Base-by-base conservation (phyloP, 805 yeast species). In the Komagataella kurtzmanii region DNA sequence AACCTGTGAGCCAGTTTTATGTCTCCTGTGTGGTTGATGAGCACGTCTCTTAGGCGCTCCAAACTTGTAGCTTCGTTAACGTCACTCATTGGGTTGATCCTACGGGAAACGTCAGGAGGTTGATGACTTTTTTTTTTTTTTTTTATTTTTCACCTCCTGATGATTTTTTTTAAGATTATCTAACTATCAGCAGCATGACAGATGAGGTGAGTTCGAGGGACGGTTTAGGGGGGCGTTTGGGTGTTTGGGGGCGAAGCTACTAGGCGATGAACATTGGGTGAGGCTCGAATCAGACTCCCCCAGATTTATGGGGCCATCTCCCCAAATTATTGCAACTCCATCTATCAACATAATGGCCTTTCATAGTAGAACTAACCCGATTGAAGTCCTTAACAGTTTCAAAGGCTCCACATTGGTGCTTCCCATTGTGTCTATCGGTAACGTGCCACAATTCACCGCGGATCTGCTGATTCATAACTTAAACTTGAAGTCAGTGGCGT, bases 371-470 rank as follows among this genome's bases (percentile, higher is more conserved):
- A 23, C 54, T 7, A 53, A 61, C 24, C 66, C 65, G 17, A 14
- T 63, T 17, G 59, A 55, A 3, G 55, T 54, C 3, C 52, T 63
- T 7, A 54, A 54, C 47, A 49, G 50, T 6, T 47, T 68, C 2
- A 49, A 57, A 4, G 66, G 65, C 46, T 65, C 77, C 1, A 73
- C 72, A 1, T 66, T 85, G n/a, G 61, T 91, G 1, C 46, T 93
- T 1, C 98, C 98, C 0, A 67, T 89, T 0, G 85, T 93, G 0
- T 80, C 97, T 3, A 76, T 87, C 5, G 98, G 96, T 6, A 93
- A 91, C 59, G 84, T 89, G 3, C 95, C 98, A 0, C 99, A 93
- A 63, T 68, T 91, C 49, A 67, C 90, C 0, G 65, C 77, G 5
- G 98, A 90, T 64, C 69, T 90, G 30, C 66, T 91, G 23, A 70